These are phyloP conservation scores for Pholiota adiposa DNA, from an alignment of 1,284 basidiomycete species.

Conservation along the genomic window DNA sequence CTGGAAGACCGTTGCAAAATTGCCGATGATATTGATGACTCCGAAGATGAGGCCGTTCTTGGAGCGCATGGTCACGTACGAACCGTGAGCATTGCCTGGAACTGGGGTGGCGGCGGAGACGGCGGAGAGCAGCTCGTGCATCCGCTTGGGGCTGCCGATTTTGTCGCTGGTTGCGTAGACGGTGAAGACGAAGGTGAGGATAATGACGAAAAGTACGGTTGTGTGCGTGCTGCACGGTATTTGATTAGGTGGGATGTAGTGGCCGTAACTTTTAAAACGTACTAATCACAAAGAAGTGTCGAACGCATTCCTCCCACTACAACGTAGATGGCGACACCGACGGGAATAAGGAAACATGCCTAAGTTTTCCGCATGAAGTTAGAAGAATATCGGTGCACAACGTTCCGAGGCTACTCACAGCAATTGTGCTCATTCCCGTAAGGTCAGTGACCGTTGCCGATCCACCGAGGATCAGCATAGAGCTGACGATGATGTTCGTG, in stretches of 20 bases:
- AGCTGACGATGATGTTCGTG: conserved; percentile 80
- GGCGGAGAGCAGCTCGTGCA: conserved; percentile 64
- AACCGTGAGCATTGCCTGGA: conserved; percentile 67
- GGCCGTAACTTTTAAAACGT: conserved; percentile 28
- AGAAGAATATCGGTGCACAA: background rate
- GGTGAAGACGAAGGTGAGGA: conserved; percentile 62
- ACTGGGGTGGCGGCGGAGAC: conserved; percentile 55
- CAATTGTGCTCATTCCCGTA: conserved; percentile 84
- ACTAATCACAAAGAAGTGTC: conserved; percentile 64
- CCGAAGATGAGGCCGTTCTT: conserved; percentile 87
- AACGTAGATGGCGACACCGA: conserved; percentile 63
- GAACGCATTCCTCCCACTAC: conserved; percentile 68
- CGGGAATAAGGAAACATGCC: conserved; percentile 79
- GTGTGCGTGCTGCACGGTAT: conserved; percentile 52
- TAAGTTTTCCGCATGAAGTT: conserved; percentile 16
- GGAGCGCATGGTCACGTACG: conserved; percentile 81
- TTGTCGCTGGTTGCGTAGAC: conserved; percentile 78
- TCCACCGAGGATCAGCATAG: conserved; percentile 66
- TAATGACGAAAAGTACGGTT: conserved; percentile 80
- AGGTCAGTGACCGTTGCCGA: conserved; percentile 79
- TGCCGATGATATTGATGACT: conserved; percentile 84
- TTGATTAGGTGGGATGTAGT: background rate
- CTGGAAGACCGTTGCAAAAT: conserved; percentile 83
- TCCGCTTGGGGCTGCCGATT: conserved; percentile 58
- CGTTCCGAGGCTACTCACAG: conserved; percentile 35